Base-by-base conservation (phyloP, 768 basidiomycete species). In the Mycena maculata region DNA sequence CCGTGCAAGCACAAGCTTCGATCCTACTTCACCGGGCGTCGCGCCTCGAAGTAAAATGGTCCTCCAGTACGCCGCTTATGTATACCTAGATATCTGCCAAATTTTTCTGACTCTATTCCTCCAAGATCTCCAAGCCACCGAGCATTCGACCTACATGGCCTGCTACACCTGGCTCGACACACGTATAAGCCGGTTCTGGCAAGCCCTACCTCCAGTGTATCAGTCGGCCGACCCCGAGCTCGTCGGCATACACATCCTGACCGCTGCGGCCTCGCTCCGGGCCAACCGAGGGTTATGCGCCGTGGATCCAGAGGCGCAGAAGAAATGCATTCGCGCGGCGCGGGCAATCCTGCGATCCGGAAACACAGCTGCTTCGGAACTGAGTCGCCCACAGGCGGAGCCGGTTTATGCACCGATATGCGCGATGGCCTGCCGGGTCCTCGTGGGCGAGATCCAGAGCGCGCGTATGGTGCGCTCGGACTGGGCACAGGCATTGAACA, bases 211-310 rank as follows among this genome's bases (percentile, higher is more conserved):
- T 6, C 42, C 44, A 18, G 9, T 36, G 15, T 48, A 36, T 52
- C 50, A 31, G 7, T 12, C 28, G 13, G 23, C 23, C 7, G 31
- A 30, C 42, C 20, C 42, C 22, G 52, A 36, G 22, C 61, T 48
- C 53, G 44, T 63, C 18, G 4, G 28, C 16, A 23, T 53, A 4
- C 33, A 55, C n/a, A 27, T 15, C 20, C 18, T 63, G 30, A 36
- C 27, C 44, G 61, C 61, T 12, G 65, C 65, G 33, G 69, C 70
- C 6, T 58, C 66, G 20, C 53, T 73, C 47, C 55, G 31, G 25
- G 47, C 71, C 3, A 62, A 68, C 33, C 62, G 38, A 20, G 27
- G 13, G 28, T 23, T 20, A 16, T 49, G 31, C n/a, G 30, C 39
- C 6, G 48, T 23, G 3, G 59, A 65, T 22, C 11, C 48, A 3